Base-by-base conservation (phyloP, 2,329 filamentous ascomycete species). In the Alternaria sp. region DNA sequence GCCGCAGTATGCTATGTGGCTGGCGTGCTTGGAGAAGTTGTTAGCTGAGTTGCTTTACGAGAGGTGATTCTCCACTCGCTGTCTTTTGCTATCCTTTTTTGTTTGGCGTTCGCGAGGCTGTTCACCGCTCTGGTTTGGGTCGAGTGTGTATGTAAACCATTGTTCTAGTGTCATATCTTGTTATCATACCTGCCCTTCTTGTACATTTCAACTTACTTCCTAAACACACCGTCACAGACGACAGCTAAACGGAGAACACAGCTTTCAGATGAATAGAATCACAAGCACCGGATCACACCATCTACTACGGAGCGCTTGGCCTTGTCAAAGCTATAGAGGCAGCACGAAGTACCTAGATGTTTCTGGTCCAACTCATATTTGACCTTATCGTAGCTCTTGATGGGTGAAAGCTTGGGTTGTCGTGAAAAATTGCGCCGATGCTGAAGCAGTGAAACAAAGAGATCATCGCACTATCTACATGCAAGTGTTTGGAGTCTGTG, bases 11-110 rank as follows among this genome's bases (percentile, higher is more conserved):
- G 75, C 49, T 78, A 78, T 62, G 61, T 77, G 30, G 68, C 71
- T 45, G 76, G 76, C 40, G 75, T 78, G 14, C 27, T 71, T 38
- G 75, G 70, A 5, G 76, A 78, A 56, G 54, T 72, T 54, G 55
- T 57, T 28, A 55, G 43, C n/a, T 55, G 34, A 38, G 46, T 36
- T 36, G 46, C 14, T 8, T 27, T 50, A n/a, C 8, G 14, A 25
- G 16, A 32, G 14, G 11, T 27, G 5, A 9, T 22, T 36, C 30
- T 14, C 1, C 46, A 18, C 18, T 34, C 34, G 5, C 22, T 50
- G n/a, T 38, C 8, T 4, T 16, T 27, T 50, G 32, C 20, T 38
- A 27, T 9, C 30, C 18, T 36, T 27, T 36, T 27, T 9, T 9
- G 8, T 8, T 36, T 12, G 44, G 44, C 32, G 46, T 50, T 36